phyloP scores from a whole-genome alignment of 208 protist genomes.

The Tetramitus jugosus region DNA sequence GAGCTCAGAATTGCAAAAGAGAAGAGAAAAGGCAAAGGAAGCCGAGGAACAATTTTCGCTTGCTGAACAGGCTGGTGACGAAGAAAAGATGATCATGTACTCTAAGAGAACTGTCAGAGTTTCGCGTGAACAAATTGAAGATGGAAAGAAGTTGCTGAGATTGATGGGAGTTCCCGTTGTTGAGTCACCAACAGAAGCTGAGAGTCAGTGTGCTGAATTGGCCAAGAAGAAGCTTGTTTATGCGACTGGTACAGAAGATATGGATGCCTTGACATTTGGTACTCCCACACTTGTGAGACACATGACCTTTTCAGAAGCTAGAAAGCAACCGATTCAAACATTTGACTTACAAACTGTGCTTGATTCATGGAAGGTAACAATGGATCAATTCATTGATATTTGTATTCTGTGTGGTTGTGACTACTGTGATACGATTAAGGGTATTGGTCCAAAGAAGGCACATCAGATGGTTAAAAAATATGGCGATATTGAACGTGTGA shows the following conservation, averaged over 20 bases:
- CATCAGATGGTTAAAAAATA: constrained; percentile 88
- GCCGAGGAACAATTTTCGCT: constrained; percentile 76
- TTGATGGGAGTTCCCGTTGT: constrained; percentile 98
- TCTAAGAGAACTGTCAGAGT: constrained; percentile 84
- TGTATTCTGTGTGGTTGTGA: constrained; percentile 99
- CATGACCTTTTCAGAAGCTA: constrained; percentile 77
- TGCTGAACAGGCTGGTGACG: constrained; percentile 66
- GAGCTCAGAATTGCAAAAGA: constrained; percentile 73
- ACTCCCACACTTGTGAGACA: constrained; percentile 86
- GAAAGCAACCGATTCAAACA: constrained; percentile 87
- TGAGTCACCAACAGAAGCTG: constrained; percentile 91
- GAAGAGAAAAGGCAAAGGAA: constrained; percentile 75
- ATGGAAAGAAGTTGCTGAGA: constrained; percentile 91
- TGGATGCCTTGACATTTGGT: constrained; percentile 98
- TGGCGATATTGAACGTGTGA: constrained; percentile 82
- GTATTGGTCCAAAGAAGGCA: constrained; percentile 91
- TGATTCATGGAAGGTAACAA: constrained; percentile 61
- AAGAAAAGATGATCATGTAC: constrained; percentile 85
- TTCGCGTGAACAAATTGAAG: constrained; percentile 88
- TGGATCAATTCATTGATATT: constrained; percentile 94
- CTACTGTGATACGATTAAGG: constrained; percentile 93
- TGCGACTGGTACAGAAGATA: constrained; percentile 97
- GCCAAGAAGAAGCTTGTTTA: constrained; percentile 82
- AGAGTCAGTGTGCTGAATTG: constrained; percentile 97
- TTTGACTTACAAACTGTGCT: constrained; percentile 77